These are phyloP conservation scores for Spiraea crenata DNA, from an alignment of 331 rosid genomes.

Conservation along the genomic window DNA sequence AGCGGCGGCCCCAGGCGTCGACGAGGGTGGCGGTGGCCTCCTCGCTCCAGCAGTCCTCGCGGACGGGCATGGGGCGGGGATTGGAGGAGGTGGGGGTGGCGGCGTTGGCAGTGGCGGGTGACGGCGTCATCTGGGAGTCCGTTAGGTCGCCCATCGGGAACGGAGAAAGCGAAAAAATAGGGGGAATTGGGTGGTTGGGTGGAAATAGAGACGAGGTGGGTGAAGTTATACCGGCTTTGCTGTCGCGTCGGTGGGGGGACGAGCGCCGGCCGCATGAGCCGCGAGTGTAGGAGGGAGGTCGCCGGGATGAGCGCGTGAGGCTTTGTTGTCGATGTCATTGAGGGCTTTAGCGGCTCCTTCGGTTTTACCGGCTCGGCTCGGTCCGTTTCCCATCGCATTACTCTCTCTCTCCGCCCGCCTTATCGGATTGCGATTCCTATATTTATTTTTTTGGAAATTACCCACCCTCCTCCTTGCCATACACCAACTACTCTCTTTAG, in stretches of 20 bases:
- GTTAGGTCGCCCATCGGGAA: slow-evolving; percentile 60
- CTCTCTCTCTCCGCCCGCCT: not conserved
- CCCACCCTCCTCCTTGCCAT: too few species aligned
- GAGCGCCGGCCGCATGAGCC: slow-evolving; percentile 70
- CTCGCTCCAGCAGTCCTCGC: slow-evolving; percentile 96
- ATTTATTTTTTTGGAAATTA: too few species aligned
- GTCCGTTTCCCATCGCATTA: slow-evolving; percentile 12
- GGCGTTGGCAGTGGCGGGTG: slow-evolving; percentile 2
- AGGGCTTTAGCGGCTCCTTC: slow-evolving; percentile 51
- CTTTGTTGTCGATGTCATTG: slow-evolving; percentile 35
- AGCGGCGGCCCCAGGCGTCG: slow-evolving; percentile 94
- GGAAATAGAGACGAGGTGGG: slow-evolving; percentile 15
- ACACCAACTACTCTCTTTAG: not conserved
- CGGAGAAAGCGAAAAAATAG: not conserved
- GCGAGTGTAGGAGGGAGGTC: slow-evolving; percentile 61
- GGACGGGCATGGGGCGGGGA: slow-evolving; percentile 68
- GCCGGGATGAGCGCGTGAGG: slow-evolving; percentile 91
- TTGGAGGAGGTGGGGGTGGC: slow-evolving; percentile 15
- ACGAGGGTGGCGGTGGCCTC: slow-evolving; percentile 88
- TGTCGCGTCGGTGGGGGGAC: slow-evolving; percentile 41
- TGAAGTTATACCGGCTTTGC: not conserved
- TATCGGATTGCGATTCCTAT: slow-evolving; percentile 2
- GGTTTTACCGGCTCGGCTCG: slow-evolving; percentile 59
- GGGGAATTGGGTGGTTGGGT: slow-evolving; percentile 7
- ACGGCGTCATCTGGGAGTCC: slow-evolving; percentile 30